Evolutionary conservation across 2,329 filamentous ascomycete genomes (phyloP), one percentile per base, ranked within the genome.

Genomic region (Talaromyces atroroseus): DNA sequence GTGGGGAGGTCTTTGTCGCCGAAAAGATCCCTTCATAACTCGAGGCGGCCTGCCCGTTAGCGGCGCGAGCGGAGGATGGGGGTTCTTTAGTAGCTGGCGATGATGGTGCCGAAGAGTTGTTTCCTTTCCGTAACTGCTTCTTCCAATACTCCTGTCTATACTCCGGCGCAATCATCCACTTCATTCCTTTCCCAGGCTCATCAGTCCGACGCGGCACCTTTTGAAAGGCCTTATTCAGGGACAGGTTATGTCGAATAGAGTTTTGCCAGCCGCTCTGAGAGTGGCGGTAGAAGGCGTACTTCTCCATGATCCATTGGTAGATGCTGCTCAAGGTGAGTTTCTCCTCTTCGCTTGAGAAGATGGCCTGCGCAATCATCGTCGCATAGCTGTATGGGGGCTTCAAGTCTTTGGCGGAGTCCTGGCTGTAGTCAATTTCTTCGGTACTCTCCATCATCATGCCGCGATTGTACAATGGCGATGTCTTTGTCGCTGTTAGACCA

Each of bases 111-210:
- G 73, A 75, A 11, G 74, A 76, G 47, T 74, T 72, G 5, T 67
- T 70, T 12, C 74, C 73, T 55, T 75, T 76, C 32, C 74, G 71
- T 40, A 71, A 67, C 63, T 76, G 74, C 63, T 88, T 89, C 69
- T 88, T 88, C 58, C 90, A 82, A 78, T 96, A 95, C 53, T 96
- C 92, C 18, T 96, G 90, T 49, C 88, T 85, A 62, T 87, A 82
- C 61, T 95, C 89, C 1, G 89, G 82, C 3, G 90, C 85, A 66
- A 99, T 92, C 72, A 92, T 90, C 94, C 94, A 99, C 70, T 97
- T 97, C 91, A 96, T 97, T 26, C 94, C 94, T 71, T 99, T 99
- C 12, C 94, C 94, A 21, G 94, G 94, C 70, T 99, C 94, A 64
- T 97, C 90, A 0, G 91, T 96, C 16, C 89, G 87, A 48, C 94